A percentile compares a stretch with the other conserved stretches of the same genome.
These are phyloP conservation scores for Hymenotorrendiella dingleyae DNA, from an alignment of 2,329 filamentous ascomycete species.

Conservation along the genomic window DNA sequence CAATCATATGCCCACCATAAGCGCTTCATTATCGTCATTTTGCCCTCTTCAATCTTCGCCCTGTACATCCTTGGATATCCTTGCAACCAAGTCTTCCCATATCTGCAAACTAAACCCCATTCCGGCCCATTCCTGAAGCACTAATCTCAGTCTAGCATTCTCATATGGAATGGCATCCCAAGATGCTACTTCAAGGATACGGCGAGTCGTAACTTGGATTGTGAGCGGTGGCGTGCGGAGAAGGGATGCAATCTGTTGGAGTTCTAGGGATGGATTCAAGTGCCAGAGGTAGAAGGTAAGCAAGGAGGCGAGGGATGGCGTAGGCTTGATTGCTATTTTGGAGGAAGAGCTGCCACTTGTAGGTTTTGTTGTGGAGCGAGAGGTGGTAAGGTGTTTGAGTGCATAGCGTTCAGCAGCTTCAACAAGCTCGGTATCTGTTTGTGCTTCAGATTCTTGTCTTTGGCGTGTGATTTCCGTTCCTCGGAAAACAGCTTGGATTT, in stretches of 20 bases:
- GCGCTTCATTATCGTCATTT: too few species aligned
- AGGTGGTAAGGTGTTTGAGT: conserved; percentile 1
- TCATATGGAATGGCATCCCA: too few species aligned
- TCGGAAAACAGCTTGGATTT: too few species aligned
- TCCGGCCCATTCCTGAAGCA: conserved; percentile 25
- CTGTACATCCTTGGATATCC: too few species aligned
- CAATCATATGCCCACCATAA: too few species aligned
- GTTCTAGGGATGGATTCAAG: conserved; percentile 40
- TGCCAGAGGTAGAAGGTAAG: conserved; percentile 63
- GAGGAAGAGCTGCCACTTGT: conserved; percentile 12
- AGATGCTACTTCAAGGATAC: conserved; percentile 52
- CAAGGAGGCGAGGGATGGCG: conserved; percentile 35
- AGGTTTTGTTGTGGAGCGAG: conserved; percentile 25
- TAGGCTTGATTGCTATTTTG: conserved; percentile 7
- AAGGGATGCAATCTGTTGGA: conserved; percentile 45
- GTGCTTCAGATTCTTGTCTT: too few species aligned
- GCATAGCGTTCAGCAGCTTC: too few species aligned
- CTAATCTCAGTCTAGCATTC: conserved; percentile 39
- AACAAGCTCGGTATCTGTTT: too few species aligned
- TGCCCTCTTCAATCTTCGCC: too few species aligned
- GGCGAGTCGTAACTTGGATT: conserved; percentile 47
- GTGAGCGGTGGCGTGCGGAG: conserved; percentile 57
- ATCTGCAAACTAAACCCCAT: background rate
- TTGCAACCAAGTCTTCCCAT: conserved; percentile 1
- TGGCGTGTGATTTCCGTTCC: too few species aligned